Evolutionary conservation across 257 asterid species (phyloP).

Genomic region (Voacanga thouarsii): DNA sequence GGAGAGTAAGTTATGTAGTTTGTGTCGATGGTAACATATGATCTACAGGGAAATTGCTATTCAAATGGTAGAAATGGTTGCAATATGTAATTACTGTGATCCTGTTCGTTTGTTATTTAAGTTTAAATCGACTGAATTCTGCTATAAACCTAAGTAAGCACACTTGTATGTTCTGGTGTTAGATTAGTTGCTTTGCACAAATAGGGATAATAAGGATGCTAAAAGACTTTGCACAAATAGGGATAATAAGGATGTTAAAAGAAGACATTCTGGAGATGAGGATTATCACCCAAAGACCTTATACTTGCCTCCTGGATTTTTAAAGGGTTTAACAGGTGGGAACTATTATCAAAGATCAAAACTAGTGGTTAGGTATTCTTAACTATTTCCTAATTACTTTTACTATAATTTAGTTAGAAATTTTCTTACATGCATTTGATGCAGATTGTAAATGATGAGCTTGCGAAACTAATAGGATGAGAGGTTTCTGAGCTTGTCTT

Average conservation of each 20-base stretch:
- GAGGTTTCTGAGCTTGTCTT: slow-evolving; percentile 86
- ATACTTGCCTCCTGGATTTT: slow-evolving; percentile 68
- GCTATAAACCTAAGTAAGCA: not conserved
- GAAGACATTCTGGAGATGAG: slow-evolving; percentile 63
- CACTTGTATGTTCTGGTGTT: not conserved
- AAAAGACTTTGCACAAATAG: too few relatives aligned
- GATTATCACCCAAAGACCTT: slow-evolving; percentile 83
- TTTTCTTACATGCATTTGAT: not conserved
- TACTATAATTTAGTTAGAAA: not conserved
- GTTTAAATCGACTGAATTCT: not conserved
- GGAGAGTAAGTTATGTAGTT: slow-evolving; percentile 54
- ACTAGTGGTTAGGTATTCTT: not conserved
- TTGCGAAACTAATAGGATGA: slow-evolving; percentile 90
- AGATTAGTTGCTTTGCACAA: slow-evolving; percentile 15
- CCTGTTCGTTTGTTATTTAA: too few relatives aligned
- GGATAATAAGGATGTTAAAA: too few relatives aligned
- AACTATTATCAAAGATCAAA: not conserved
- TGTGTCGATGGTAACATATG: not conserved
- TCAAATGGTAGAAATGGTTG: not conserved
- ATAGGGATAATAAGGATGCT: slow-evolving; percentile 83
- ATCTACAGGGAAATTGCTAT: not conserved
- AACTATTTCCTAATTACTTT: not conserved
- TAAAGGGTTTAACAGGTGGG: slow-evolving; percentile 65
- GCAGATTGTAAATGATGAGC: slow-evolving; percentile 87
- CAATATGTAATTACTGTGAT: not conserved